Conservation (phyloP, 352 stramenopile genomes). For the Phytopythium sindhum region DNA sequence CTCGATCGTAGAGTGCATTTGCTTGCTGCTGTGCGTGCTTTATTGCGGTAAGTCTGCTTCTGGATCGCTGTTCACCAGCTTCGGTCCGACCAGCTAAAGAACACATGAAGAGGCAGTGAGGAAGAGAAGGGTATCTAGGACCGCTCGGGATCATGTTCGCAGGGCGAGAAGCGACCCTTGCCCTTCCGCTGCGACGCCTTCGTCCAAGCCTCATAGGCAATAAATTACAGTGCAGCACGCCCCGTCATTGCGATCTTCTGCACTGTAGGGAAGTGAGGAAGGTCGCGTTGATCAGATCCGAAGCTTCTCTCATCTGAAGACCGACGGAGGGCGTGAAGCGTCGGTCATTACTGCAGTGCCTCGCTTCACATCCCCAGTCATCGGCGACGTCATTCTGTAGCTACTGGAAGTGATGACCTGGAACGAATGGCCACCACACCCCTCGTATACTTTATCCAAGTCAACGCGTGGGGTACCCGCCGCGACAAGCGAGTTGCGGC, state of each 20-base stretch:
- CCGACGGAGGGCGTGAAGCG: too few species aligned
- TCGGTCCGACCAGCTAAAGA: neutral
- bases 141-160: neutral
- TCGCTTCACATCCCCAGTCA: too few species aligned
- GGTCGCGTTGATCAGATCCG: neutral
- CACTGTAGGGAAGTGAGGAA: too few species aligned
- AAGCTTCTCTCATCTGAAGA: neutral
- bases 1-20: neutral
- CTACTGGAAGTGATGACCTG: neutral
- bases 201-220: too few species aligned
- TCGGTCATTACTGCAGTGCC: too few species aligned
- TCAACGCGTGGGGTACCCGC: neutral
- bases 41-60: too few species aligned
- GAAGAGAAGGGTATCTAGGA: neutral
- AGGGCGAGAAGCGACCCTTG: too few species aligned
- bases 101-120: neutral
- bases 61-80: neutral
- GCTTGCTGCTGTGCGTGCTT: too few species aligned
- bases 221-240: too few species aligned
- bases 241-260: neutral
- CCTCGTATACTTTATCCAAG: neutral
- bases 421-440: neutral
- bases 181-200: too few species aligned
- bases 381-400: too few species aligned
- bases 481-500: neutral